Evolutionary conservation across 2,329 filamentous ascomycete genomes (phyloP).

Genomic region (Arthrobotrys sphaeroides): DNA sequence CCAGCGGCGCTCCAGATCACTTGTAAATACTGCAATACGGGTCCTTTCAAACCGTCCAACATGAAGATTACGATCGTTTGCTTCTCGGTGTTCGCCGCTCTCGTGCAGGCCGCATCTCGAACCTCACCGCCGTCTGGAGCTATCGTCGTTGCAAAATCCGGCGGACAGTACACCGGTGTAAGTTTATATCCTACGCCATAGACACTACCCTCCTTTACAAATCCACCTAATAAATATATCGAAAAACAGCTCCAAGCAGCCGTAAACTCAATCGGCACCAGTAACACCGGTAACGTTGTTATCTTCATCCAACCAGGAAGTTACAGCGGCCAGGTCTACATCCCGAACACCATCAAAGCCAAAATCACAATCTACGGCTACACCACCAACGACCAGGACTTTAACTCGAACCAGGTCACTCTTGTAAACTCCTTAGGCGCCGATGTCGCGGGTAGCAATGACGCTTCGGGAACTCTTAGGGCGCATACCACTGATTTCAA

Average conservation of each 20-base stretch:
- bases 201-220: not conserved
- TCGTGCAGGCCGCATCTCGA: constrained; percentile 59
- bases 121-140: constrained; percentile 66
- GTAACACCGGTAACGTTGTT: constrained; percentile 65
- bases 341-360: constrained; percentile 63
- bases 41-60: not conserved
- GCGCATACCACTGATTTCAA: constrained; percentile 66
- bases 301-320: constrained; percentile 72
- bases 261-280: constrained; percentile 68
- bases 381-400: constrained; percentile 67
- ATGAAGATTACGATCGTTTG: constrained; percentile 47
- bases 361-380: constrained; percentile 70
- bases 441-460: constrained; percentile 64
- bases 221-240: not conserved
- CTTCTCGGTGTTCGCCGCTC: constrained; percentile 11
- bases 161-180: constrained; percentile 63
- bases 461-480: constrained; percentile 66
- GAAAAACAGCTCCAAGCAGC: constrained; percentile 66
- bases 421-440: constrained; percentile 64
- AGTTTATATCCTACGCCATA: constrained; percentile 39
- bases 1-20: not conserved
- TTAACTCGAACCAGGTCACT: constrained; percentile 68
- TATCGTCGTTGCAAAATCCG: constrained; percentile 63
- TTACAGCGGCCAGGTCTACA: constrained; percentile 70
- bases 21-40: too few species aligned